Evolutionary conservation across 768 basidiomycete species (phyloP).

Genomic region (Tricholoma saponaceum): DNA sequence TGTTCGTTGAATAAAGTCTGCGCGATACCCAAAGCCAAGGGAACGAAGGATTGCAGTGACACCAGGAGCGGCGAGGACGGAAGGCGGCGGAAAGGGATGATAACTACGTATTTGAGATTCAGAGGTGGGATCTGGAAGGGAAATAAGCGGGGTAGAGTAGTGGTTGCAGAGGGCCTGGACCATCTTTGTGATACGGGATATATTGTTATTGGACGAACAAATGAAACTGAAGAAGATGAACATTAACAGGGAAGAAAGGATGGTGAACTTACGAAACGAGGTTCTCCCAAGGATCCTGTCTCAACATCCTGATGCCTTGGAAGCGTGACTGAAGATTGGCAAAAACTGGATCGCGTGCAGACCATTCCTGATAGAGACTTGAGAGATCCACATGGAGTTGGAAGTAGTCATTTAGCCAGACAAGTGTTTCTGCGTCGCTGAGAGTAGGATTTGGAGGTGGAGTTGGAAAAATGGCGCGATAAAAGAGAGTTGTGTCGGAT

Average conservation of each 20-base stretch:
- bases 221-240: conserved; percentile 65
- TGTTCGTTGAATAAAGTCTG: conserved; percentile 82
- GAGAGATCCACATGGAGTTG: conserved; percentile 76
- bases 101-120: conserved; percentile 31
- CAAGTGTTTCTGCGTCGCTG: conserved; percentile 60
- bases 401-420: conserved; percentile 85
- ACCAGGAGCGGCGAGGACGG: conserved; percentile 51
- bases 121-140: conserved; percentile 31
- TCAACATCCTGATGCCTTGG: conserved; percentile 77
- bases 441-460: conserved; percentile 27
- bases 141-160: conserved; percentile 69
- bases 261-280: conserved; percentile 72
- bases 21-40: conserved; percentile 95
- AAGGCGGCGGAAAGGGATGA: conserved; percentile 84
- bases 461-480: conserved; percentile 64
- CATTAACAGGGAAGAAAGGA: background rate
- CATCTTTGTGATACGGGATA: conserved; percentile 91
- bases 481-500: conserved; percentile 60
- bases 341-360: conserved; percentile 70
- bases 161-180: conserved; percentile 76
- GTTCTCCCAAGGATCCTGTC: conserved; percentile 97
- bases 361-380: conserved; percentile 75
- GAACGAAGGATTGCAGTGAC: conserved; percentile 65
- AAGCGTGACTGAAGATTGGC: conserved; percentile 57
- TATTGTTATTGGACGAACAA: conserved; percentile 97